Evolutionary conservation across 2,329 filamentous ascomycete genomes (phyloP), one percentile per base, ranked within the genome.

Genomic region (Alternaria hordeiaustralica): DNA sequence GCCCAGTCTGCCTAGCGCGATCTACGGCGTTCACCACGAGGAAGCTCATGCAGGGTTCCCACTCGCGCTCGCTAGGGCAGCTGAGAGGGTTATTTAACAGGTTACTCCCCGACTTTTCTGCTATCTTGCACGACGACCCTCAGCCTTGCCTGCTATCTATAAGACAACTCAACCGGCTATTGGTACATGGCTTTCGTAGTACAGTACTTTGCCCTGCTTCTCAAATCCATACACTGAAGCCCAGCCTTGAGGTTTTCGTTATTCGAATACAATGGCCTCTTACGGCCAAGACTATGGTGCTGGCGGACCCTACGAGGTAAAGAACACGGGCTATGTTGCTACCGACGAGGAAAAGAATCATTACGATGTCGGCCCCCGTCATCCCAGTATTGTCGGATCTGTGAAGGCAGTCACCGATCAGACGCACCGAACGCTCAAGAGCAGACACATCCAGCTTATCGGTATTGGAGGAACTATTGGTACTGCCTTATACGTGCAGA

Each of bases 401-500:
- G 67, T 80, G 8, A 74, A 72, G 60, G 59, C 65, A n/a, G 69
- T 76, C 12, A 69, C 73, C 64, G 79, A 82, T 61, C 70, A 77
- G 12, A 84, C 82, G 8, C 81, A 83, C 60, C 76, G 82, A 36
- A 83, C 79, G 68, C 75, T 84, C 56, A 81, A 81, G 67, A 80
- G 82, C 55, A 76, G 82, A 50, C 82, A 84, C 61, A 84, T 84
- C 55, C 82, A 84, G 63, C 75, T 84, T 21, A 84, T 84, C 58
- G 82, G 82, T 57, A 81, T 81, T 55, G 78, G 80, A 54, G 82
- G 82, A 41, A 84, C 82, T 0, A 84, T 84, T 66, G 82, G 82
- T 25, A 84, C 82, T n/a, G 82, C 82, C 0, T 73, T 84, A 2
- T 84, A 83, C 66, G 82, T 84, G 8, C 81, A 83, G 57, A 84